Base-by-base conservation (phyloP, 768 basidiomycete genomes). In the Pseudohyphozyma bogoriensis region DNA sequence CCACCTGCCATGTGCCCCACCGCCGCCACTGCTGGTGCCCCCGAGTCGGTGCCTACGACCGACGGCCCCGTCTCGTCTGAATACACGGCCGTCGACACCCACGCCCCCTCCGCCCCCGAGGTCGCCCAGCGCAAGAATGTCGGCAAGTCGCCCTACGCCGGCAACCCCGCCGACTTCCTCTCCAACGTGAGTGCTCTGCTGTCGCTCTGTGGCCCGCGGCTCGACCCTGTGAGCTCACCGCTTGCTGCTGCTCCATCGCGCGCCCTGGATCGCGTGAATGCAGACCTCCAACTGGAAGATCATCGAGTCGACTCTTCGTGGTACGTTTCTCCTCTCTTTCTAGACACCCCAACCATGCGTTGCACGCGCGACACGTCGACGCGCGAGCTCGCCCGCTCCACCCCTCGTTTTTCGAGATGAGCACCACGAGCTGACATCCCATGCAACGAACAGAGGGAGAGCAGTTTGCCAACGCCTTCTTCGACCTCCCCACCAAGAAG, bases 401-500 rank as follows among this genome's bases (percentile, higher is more conserved):
- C 54, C 45, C n/a, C n/a, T n/a, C n/a, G 33, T 29, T 45, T 51
- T 53, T 20, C 47, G 51, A 52, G 36, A 37, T 54, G 39, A 49
- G 35, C 26, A 40, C 31, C 26, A 12, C 31, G 8, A 29, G 45
- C 36, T 58, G 16, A 49, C 39, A 52, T 33, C 39, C 39, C 28
- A 36, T 36, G 50, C 33, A 31, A 32, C 20, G 29, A 11, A 33
- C 56, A 71, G 70, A 71, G 69, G 70, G 70, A 33, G 69, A 71
- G 55, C 70, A 99, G 74, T 99, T 99, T 71, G 95, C 95, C 65
- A 99, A 97, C 73, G 93, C 95, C 56, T 99, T 99, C 81, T 99
- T 97, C 68, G 93, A 95, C 73, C 91, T 90, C 73, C 90, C 92
- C 79, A 97, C 92, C 77, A 99, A 99, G 82, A 95, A 96, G 73